Evolutionary conservation across 164 flowering plant genomes (phyloP).

Genomic region (Tetrastigma voinierianum): DNA sequence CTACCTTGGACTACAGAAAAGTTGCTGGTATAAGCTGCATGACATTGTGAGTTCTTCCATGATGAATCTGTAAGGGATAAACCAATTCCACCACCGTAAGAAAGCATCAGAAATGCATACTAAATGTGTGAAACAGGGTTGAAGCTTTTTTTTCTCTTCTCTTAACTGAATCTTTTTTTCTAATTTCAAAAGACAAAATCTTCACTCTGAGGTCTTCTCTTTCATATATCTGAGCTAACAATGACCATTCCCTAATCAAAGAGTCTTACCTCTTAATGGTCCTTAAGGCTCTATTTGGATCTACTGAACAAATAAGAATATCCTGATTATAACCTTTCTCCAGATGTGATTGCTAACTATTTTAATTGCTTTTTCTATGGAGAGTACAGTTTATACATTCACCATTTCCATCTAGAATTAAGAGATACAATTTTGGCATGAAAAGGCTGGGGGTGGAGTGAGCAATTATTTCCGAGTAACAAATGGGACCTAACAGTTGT

Average conservation of each 20-base stretch:
- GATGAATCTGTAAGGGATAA: too few relatives aligned
- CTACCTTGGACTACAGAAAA: not conserved
- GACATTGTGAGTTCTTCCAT: too few relatives aligned
- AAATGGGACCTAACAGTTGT: too few relatives aligned
- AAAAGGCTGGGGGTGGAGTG: too few relatives aligned
- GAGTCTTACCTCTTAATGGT: not conserved
- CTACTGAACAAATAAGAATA: not conserved
- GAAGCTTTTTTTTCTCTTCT: too few relatives aligned
- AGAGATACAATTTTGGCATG: too few relatives aligned
- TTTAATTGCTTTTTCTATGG: too few relatives aligned
- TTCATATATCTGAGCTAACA: not conserved
- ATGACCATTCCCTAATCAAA: not conserved
- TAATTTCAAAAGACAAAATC: not conserved
- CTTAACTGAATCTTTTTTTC: not conserved
- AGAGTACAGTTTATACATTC: not conserved
- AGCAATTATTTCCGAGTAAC: too few relatives aligned
- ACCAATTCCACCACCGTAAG: not conserved
- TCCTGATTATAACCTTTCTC: not conserved
- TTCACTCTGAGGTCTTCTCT: not conserved
- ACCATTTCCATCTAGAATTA: not conserved
- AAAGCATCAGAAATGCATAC: too few relatives aligned
- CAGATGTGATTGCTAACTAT: not conserved
- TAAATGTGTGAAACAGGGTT: too few relatives aligned
- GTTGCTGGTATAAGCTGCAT: not conserved
- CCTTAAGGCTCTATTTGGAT: not conserved